phyloP scores from a whole-genome alignment of 495 filamentous ascomycete species.

The Neurospora tetraspora region DNA sequence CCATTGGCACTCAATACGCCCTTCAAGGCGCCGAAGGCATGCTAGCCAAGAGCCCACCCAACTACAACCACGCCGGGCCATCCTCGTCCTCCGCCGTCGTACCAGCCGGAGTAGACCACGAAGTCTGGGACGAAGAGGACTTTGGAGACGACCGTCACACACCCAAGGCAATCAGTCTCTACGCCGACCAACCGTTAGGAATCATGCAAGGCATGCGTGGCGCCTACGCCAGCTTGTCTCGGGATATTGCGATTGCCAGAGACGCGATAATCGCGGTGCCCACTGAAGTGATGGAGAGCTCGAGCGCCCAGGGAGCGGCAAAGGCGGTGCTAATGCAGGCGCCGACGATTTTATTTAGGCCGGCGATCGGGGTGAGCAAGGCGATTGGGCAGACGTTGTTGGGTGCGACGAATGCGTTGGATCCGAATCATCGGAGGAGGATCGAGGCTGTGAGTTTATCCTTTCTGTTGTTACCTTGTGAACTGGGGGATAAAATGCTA shows the following conservation, averaged over 20 bases:
- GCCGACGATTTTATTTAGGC: constrained; percentile 82
- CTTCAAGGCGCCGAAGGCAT: constrained; percentile 81
- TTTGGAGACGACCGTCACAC: constrained; percentile 42
- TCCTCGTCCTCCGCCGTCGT: constrained; percentile 9
- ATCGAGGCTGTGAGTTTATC: constrained; percentile 71
- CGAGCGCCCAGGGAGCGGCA: constrained; percentile 71
- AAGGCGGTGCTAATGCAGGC: constrained; percentile 70
- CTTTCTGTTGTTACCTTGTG: neutral
- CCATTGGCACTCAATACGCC: constrained; percentile 86
- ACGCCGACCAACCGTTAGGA: constrained; percentile 85
- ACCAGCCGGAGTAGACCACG: constrained; percentile 17
- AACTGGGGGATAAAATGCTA: neutral
- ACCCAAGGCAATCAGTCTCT: constrained; percentile 67
- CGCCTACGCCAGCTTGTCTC: constrained; percentile 70
- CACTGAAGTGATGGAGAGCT: constrained; percentile 79
- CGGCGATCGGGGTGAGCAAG: constrained; percentile 82
- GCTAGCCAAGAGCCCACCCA: constrained; percentile 41
- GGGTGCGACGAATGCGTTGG: constrained; percentile 88
- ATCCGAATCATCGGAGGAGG: constrained; percentile 69
- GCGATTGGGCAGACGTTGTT: constrained; percentile 82
- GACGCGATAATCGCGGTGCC: constrained; percentile 95
- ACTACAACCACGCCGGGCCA: neutral
- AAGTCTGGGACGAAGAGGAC: constrained; percentile 55
- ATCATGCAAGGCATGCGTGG: constrained; percentile 77
- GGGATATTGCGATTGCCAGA: constrained; percentile 71